Evolutionary conservation across 108 stramenopile genomes (phyloP).

Genomic region (Fistulifera solaris): DNA sequence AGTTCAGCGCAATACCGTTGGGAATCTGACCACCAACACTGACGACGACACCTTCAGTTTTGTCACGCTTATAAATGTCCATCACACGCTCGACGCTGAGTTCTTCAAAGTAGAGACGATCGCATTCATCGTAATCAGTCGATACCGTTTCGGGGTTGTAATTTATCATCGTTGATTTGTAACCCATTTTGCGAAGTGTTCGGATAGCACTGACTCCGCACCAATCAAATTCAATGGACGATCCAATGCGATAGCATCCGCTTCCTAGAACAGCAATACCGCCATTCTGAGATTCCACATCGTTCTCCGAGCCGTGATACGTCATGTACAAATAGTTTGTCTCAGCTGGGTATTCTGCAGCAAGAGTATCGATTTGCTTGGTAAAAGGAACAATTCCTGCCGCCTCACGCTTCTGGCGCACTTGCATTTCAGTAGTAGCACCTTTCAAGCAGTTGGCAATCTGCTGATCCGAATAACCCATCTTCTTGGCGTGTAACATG

Average conservation of each 20-base stretch:
- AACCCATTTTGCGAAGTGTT: conserved; percentile 81
- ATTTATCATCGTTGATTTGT: conserved; percentile 91
- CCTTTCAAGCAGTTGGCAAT: conserved; percentile 54
- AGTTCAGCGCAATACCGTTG: conserved; percentile 91
- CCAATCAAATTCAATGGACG: conserved; percentile 99
- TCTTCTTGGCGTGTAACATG: conserved; percentile 81
- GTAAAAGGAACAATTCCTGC: conserved; percentile 70
- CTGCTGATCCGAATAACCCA: conserved; percentile 91
- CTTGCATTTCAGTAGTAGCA: conserved; percentile 57
- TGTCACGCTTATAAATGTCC: conserved; percentile 92
- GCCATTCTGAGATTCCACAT: conserved; percentile 56
- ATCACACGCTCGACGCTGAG: conserved; percentile 88
- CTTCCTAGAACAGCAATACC: conserved; percentile 94
- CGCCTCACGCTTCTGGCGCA: conserved; percentile 51
- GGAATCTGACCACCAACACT: conserved; percentile 96
- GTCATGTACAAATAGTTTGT: conserved; percentile 99
- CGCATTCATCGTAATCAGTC: conserved; percentile 99
- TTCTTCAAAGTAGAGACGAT: conserved; percentile 98
- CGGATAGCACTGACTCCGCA: conserved; percentile 96
- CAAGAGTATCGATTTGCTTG: conserved; percentile 99
- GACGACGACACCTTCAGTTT: conserved; percentile 79
- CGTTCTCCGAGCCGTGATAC: conserved; percentile 90
- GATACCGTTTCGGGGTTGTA: conserved; percentile 99
- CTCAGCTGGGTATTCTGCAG: conserved; percentile 96
- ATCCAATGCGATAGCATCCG: conserved; percentile 97